phyloP scores from a whole-genome alignment of 306 rosid genomes.

The Vigna hirtella region DNA sequence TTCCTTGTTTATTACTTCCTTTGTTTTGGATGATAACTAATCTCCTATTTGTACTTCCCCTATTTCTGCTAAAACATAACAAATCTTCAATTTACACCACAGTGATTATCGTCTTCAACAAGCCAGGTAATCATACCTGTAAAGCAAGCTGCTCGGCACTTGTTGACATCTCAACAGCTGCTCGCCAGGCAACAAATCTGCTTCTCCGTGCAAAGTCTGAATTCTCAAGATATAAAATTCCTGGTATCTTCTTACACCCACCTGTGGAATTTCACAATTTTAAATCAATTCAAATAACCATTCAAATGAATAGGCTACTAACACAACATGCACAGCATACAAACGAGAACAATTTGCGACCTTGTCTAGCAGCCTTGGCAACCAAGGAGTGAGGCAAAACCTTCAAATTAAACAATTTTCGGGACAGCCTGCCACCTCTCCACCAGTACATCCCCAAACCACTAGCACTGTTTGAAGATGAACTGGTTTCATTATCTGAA shows the following conservation, averaged over 20 bases:
- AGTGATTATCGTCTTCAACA: background rate
- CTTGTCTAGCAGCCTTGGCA: constrained; percentile 96
- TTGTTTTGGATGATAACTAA: background rate
- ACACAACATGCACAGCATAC: constrained; percentile 41
- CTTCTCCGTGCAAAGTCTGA: constrained; percentile 93
- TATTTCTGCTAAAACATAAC: background rate
- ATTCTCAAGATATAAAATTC: constrained; percentile 87
- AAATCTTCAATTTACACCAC: background rate
- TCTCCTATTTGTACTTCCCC: background rate
- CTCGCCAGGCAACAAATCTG: constrained; percentile 81
- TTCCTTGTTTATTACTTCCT: background rate
- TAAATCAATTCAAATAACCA: constrained; percentile 57
- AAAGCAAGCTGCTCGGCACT: constrained; percentile 91
- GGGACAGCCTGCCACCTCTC: constrained; percentile 98
- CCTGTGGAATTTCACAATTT: constrained; percentile 70
- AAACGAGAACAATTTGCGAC: constrained; percentile 53
- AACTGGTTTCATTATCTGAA: constrained; percentile 68
- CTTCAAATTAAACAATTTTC: constrained; percentile 85
- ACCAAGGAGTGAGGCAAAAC: constrained; percentile 74
- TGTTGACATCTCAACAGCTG: constrained; percentile 85
- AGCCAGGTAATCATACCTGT: constrained; percentile 62
- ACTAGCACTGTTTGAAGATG: constrained; percentile 67
- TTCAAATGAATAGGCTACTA: constrained; percentile 51
- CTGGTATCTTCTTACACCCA: constrained; percentile 84
- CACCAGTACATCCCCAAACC: constrained; percentile 92